These are phyloP conservation scores for Exserohilum rostratum DNA, from an alignment of 2,329 filamentous ascomycete species.

Conservation along the genomic window DNA sequence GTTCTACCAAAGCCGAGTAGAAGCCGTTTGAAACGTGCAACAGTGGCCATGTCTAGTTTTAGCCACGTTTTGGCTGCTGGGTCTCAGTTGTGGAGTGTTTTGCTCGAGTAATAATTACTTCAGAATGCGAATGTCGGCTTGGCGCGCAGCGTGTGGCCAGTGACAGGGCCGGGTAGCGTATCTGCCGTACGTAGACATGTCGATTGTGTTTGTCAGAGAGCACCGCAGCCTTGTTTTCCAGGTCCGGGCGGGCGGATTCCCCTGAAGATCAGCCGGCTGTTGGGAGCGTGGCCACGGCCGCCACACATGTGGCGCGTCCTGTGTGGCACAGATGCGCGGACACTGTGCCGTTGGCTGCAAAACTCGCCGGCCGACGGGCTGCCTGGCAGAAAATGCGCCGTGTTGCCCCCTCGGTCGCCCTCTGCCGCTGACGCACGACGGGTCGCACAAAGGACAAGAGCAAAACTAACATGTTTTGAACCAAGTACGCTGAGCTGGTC, in stretches of 20 bases:
- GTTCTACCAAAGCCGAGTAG: too few species aligned
- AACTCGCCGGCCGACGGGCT: neutral
- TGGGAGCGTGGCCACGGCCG: neutral
- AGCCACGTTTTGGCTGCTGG: too few species aligned
- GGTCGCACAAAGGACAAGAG: neutral
- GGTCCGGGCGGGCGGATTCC: neutral
- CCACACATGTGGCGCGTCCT: neutral
- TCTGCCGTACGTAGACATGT: too few species aligned
- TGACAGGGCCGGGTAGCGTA: too few species aligned
- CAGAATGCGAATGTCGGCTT: too few species aligned
- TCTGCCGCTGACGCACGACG: too few species aligned
- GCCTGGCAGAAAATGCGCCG: neutral
- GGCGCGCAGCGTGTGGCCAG: too few species aligned
- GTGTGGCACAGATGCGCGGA: neutral
- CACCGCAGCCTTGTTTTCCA: constrained; percentile 2
- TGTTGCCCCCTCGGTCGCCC: too few species aligned
- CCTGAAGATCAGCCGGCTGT: constrained; percentile 16
- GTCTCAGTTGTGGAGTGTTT: too few species aligned
- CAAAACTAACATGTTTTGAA: neutral
- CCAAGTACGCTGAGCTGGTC: constrained; percentile 8
- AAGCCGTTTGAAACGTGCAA: too few species aligned
- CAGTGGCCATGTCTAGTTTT: too few species aligned
- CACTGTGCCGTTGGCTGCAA: neutral
- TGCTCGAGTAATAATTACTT: too few species aligned
- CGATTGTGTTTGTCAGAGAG: neutral